A percentile compares a stretch with the other conserved stretches of the same genome.
phyloP scores from a whole-genome alignment of 2,329 filamentous ascomycete genomes.

The Sporothrix euskadiensis region DNA sequence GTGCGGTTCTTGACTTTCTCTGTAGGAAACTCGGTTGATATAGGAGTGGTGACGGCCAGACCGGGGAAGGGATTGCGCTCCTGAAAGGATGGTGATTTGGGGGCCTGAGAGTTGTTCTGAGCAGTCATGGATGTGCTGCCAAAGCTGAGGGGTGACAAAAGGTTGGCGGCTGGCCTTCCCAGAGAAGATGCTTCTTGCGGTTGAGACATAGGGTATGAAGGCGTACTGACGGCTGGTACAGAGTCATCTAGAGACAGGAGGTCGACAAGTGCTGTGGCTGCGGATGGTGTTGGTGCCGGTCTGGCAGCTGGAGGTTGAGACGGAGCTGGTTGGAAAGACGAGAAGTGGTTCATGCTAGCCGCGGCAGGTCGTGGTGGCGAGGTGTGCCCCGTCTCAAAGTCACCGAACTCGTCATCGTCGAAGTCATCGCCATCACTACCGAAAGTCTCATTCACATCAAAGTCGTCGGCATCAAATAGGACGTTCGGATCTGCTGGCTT shows the following conservation, averaged over 20 bases:
- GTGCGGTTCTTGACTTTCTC: slow-evolving; percentile 40
- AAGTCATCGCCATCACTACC: slow-evolving; percentile 44
- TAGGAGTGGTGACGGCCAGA: slow-evolving; percentile 49
- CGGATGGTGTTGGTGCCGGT: background rate
- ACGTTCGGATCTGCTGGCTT: slow-evolving; percentile 52
- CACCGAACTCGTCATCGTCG: slow-evolving; percentile 35
- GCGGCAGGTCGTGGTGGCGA: background rate
- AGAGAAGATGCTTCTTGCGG: slow-evolving; percentile 2
- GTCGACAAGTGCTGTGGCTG: slow-evolving; percentile 28
- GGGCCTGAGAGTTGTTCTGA: slow-evolving; percentile 39
- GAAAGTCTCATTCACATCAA: slow-evolving; percentile 44
- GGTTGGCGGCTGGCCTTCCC: slow-evolving; percentile 35
- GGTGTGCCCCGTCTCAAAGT: slow-evolving; percentile 37
- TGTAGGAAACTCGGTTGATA: slow-evolving; percentile 39
- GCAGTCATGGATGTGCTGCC: slow-evolving; percentile 35
- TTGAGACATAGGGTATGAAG: background rate
- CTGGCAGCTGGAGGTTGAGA: background rate
- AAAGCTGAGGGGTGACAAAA: slow-evolving; percentile 41
- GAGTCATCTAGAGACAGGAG: slow-evolving; percentile 31
- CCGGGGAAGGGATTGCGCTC: slow-evolving; percentile 56
- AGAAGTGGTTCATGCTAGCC: background rate
- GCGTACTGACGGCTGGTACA: slow-evolving; percentile 24
- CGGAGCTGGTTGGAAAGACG: background rate
- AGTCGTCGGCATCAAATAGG: slow-evolving; percentile 66
- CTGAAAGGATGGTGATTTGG: slow-evolving; percentile 55